Base-by-base conservation (phyloP, 345 rosid genomes). In the Gossypium herbaceum region DNA sequence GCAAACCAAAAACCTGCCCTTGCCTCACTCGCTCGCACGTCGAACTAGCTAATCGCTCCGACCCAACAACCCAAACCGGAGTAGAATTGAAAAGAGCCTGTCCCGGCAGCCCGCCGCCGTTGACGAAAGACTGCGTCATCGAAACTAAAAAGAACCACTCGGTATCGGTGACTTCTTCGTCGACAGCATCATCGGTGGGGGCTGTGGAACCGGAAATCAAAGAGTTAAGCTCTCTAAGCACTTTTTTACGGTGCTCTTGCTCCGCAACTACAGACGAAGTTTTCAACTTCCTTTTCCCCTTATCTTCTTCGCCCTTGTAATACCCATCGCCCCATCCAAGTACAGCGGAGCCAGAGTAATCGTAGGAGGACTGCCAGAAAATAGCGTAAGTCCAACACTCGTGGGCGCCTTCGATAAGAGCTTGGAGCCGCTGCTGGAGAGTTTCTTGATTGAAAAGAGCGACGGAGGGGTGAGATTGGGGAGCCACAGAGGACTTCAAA, bases 71-170 rank as follows among this genome's bases (percentile, higher is more conserved):
- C 98, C 98, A 94, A 41, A 88, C 81, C 25, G 92, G 87, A 29
- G 17, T 50, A 4, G 91, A 84, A 22, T 73, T 82, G 70, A 79
- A 85, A 29, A 90, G 80, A 47, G 95, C 92, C 80, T 87, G 94
- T n/a, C 95, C 95, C 2, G 97, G 97, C 16, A 94, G 79, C 43
- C 93, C 97, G 52, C 77, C 24, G 11, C 97, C 95, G 62, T 78
- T 85, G 24, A 84, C 75, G 61, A 94, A 94, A 15, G 94, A 86
- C 66, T 92, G 94, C 12, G 95, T 94, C 97, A 94, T 94, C 5
- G 97, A 92, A 43, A 94, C 85, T 25, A 95, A 83, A 72, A 91
- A 95, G 86, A 95, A 95, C 99, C 99, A 93, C 81, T 95, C 99
- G 0, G 98, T 88, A 66, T 94, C 98, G 11, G 97, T 87, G 55